Conservation (phyloP, 352 stramenopile genomes). For the Elongisporangium undulatum region DNA sequence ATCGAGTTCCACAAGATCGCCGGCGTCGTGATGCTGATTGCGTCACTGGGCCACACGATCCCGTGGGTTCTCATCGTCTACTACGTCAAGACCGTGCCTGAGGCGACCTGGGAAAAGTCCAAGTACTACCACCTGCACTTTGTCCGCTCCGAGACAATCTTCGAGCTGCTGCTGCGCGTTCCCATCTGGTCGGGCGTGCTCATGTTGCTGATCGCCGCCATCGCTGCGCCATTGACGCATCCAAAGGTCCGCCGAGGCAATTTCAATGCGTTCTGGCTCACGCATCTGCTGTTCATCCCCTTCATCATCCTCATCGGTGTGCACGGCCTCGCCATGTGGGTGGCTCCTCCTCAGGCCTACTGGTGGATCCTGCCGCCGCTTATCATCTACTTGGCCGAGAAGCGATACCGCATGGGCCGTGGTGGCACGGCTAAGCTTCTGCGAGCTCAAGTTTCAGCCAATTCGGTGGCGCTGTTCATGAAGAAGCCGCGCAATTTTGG, state of each 20-base stretch:
- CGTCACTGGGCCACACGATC: slow-evolving; percentile 42
- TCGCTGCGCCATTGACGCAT: slow-evolving; percentile 43
- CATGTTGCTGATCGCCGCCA: slow-evolving; percentile 50
- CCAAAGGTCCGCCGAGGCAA: slow-evolving; percentile 43
- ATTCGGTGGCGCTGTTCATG: slow-evolving; percentile 62
- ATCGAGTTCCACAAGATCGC: slow-evolving; percentile 76
- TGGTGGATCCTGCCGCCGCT: slow-evolving; percentile 53
- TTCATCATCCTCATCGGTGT: slow-evolving; percentile 65
- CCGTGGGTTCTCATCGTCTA: slow-evolving; percentile 55
- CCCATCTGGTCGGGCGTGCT: slow-evolving; percentile 58
- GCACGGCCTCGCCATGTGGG: slow-evolving; percentile 60
- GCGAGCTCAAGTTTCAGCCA: slow-evolving; percentile 41
- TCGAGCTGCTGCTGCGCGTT: slow-evolving; percentile 34
- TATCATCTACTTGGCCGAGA: slow-evolving; percentile 57
- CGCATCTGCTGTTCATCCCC: slow-evolving; percentile 58
- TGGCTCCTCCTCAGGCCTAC: slow-evolving; percentile 42
- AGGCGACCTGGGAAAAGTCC: slow-evolving; percentile 37
- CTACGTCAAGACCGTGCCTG: slow-evolving; percentile 32
- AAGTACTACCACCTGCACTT: slow-evolving; percentile 46
- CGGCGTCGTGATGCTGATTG: slow-evolving; percentile 63
- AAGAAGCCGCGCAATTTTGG: slow-evolving; percentile 50
- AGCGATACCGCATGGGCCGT: slow-evolving; percentile 51
- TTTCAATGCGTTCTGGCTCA: slow-evolving; percentile 68
- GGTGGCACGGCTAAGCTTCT: slow-evolving; percentile 38
- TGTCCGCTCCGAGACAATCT: slow-evolving; percentile 41